These are phyloP conservation scores for Thraustochytrium striatum DNA, from an alignment of 352 stramenopile genomes.

Conservation along the genomic window DNA sequence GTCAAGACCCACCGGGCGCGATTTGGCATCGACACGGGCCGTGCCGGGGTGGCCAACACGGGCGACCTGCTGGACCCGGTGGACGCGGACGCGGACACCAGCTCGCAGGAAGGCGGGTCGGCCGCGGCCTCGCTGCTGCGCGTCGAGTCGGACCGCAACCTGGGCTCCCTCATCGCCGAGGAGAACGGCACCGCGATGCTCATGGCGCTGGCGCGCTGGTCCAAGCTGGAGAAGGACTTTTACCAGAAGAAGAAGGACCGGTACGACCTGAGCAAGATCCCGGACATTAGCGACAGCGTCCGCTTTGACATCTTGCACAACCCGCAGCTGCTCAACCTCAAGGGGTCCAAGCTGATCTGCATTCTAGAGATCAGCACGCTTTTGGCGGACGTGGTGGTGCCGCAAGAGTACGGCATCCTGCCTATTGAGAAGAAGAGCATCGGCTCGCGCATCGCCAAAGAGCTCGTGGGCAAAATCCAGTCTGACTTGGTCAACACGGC, in stretches of 20 bases:
- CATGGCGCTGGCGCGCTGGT: conserved; percentile 65
- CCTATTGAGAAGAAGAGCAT: conserved; percentile 88
- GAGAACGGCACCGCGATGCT: conserved; percentile 50
- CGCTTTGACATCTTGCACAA: conserved; percentile 98
- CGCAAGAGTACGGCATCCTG: conserved; percentile 87
- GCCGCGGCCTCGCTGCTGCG: background rate
- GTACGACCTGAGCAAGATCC: conserved; percentile 74
- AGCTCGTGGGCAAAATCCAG: conserved; percentile 96
- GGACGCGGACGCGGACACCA: background rate
- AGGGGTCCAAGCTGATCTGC: conserved; percentile 15
- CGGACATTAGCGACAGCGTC: conserved; percentile 95
- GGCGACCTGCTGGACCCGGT: conserved; percentile 36
- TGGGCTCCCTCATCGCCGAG: conserved; percentile 45
- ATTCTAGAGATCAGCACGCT: conserved; percentile 49
- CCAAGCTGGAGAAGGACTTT: conserved; percentile 89
- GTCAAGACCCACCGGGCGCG: conserved; percentile 24
- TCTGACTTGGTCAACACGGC: conserved; percentile 59
- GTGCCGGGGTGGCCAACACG: conserved; percentile 32
- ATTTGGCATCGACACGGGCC: conserved; percentile 22
- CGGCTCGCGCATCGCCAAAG: conserved; percentile 89
- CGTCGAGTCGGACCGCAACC: background rate
- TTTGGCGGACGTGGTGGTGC: conserved; percentile 85
- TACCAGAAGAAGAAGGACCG: conserved; percentile 77
- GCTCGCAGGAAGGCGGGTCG: background rate
- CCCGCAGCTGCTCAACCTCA: conserved; percentile 60